These are phyloP conservation scores for Cladochytrium tenue DNA, from an alignment of 371 early-diverging fungal genomes.

Conservation along the genomic window DNA sequence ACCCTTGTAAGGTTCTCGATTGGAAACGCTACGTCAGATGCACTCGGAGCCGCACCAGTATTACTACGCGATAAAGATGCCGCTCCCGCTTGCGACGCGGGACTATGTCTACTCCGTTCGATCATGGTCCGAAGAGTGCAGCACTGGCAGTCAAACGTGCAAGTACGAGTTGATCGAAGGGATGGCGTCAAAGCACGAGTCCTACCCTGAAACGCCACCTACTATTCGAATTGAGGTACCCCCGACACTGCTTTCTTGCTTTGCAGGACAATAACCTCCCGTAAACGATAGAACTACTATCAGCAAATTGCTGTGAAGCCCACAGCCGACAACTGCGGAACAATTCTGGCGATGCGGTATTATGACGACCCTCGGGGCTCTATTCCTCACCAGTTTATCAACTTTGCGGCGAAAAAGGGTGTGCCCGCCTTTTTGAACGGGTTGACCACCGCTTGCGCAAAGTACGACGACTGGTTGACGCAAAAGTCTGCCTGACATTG, in stretches of 20 bases:
- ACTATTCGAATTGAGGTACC: constrained; percentile 12
- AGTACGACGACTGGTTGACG: constrained; percentile 12
- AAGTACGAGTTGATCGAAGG: constrained; percentile 9
- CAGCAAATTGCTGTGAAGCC: constrained; percentile 18
- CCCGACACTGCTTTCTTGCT: too few species aligned
- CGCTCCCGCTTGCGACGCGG: constrained; percentile 16
- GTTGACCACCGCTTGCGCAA: constrained; percentile 8
- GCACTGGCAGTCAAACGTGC: too few species aligned
- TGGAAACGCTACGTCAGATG: not conserved
- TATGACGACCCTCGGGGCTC: constrained; percentile 18
- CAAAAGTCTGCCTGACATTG: not conserved
- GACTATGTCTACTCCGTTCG: constrained; percentile 20
- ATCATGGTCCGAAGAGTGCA: constrained; percentile 5
- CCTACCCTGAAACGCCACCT: not conserved
- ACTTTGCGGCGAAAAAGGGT: constrained; percentile 21
- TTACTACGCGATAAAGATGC: constrained; percentile 22
- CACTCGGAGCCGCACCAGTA: constrained; percentile 1
- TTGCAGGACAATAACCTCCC: too few species aligned
- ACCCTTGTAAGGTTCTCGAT: not conserved
- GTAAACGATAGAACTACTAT: too few species aligned
- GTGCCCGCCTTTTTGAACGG: constrained; percentile 14
- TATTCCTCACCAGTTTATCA: constrained; percentile 11
- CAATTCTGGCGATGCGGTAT: constrained; percentile 10
- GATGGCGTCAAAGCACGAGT: not conserved
- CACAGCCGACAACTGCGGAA: not conserved